Percentiles rank a stretch among this genome's conserved stretches.
Evolutionary conservation across 2,329 filamentous ascomycete species (phyloP).

Genomic region (Aspergillus melleus): DNA sequence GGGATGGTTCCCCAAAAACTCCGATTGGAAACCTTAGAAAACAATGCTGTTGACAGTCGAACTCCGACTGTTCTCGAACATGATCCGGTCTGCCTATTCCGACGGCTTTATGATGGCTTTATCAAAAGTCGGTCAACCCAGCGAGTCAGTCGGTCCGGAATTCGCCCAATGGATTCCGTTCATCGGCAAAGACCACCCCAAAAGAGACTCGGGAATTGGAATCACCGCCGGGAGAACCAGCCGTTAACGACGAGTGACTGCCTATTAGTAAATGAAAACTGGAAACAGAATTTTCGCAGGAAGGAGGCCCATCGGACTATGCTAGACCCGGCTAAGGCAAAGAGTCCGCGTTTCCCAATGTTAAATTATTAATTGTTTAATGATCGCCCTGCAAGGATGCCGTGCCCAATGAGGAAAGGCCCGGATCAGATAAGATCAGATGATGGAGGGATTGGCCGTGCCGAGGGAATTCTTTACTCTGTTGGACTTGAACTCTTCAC

Average conservation of each 20-base stretch:
- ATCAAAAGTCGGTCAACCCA: constrained; percentile 10
- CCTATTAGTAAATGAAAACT: constrained; percentile 2
- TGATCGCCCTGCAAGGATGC: not conserved
- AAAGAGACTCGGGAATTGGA: no score
- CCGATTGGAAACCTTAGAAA: not conserved
- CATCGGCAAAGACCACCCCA: constrained; percentile 10
- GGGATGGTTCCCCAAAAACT: not conserved
- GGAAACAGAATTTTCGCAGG: constrained; percentile 6
- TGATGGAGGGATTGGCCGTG: not conserved
- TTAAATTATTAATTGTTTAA: no score
- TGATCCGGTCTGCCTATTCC: no score
- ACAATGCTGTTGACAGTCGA: not conserved
- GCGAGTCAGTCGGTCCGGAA: constrained; percentile 5
- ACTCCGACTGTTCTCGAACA: no score
- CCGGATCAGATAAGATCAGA: constrained; percentile 30
- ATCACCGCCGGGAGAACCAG: not conserved
- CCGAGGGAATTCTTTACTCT: constrained; percentile 2
- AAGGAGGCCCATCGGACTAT: not conserved
- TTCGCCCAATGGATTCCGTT: constrained; percentile 15
- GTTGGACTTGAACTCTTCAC: no score
- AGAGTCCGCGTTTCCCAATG: not conserved
- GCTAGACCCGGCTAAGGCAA: not conserved
- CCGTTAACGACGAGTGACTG: not conserved
- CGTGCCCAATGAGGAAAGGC: constrained; percentile 10
- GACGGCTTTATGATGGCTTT: not conserved